These are phyloP conservation scores for Sambucus nigra DNA, from an alignment of 129 eudicot genomes.

Conservation along the genomic window DNA sequence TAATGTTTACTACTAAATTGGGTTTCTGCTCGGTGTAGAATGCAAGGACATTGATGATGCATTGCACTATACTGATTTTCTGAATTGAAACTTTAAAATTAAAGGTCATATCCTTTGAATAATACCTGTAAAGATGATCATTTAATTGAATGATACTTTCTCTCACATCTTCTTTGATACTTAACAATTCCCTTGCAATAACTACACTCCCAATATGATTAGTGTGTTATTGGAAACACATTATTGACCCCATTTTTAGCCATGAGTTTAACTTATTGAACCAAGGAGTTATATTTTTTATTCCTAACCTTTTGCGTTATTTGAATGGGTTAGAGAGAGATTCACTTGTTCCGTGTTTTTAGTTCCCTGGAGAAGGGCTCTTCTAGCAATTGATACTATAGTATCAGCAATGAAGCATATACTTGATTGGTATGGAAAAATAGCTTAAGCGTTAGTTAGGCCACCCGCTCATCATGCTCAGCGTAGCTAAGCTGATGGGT, in stretches of 20 bases:
- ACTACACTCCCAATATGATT: no score
- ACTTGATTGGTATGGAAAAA: slow-evolving; percentile 50
- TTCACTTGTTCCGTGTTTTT: no score
- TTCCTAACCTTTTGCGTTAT: no score
- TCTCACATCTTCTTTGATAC: no score
- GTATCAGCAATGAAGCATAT: slow-evolving; percentile 71
- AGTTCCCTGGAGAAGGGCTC: slow-evolving; percentile 87
- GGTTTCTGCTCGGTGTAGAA: slow-evolving; percentile 43
- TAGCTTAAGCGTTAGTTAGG: slow-evolving; percentile 74
- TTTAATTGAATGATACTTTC: no score
- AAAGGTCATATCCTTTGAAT: slow-evolving; percentile 84
- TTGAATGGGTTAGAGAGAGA: no score
- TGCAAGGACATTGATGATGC: slow-evolving; percentile 99
- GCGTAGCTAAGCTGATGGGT: slow-evolving; percentile 94
- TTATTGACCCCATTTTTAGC: no score
- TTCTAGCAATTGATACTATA: slow-evolving; percentile 82
- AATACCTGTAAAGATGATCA: no score
- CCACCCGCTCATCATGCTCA: slow-evolving; percentile 99
- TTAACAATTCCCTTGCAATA: no score
- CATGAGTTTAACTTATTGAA: no score
- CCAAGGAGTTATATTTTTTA: no score
- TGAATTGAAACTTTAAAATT: slow-evolving; percentile 86
- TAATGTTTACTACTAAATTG: background rate
- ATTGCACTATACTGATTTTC: slow-evolving; percentile 72
- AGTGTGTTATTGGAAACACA: no score